Base-by-base conservation (phyloP, 2,329 filamentous ascomycete species). In the Aspergillus hiratsukae region DNA sequence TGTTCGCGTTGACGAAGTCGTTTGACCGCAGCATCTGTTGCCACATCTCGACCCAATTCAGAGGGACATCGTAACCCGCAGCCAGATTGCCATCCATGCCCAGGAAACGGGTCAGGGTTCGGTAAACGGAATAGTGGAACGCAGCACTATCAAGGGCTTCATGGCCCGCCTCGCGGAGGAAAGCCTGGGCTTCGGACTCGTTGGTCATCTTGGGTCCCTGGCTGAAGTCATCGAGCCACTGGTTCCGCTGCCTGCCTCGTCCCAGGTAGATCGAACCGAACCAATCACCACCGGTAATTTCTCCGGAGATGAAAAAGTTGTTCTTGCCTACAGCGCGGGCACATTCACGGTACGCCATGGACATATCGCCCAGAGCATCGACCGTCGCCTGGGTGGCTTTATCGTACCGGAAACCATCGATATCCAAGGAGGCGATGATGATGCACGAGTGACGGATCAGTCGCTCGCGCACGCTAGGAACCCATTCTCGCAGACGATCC, bases 361-460 rank as follows among this genome's bases (percentile, higher is more conserved):
- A 83, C 66, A 83, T 86, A 46, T 81, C 78, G 3, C 78, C 83
- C 58, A 84, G 75, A 0, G 83, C 78, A 63, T 87, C 85, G 2
- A 85, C 78, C 0, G 84, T 86, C 14, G 82, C 79, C 63, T 86
- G 83, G 19, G 83, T 80, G 1, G 83, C 84, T 69, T 87, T 87
- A 71, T 87, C 84, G 69, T 85, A 84, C 55, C 84, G 80, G 66
- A 84, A 86, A 0, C 84, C 85, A 64, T 87, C 84, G 52, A 87
- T 81, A 62, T 87, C 84, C 17, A 87, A 73, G 58, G 78, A 81
- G 19, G 75, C 68, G 54, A 87, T 84, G 46, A 82, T 76, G 67
- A 87, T 81, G 69, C 84, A 87, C 1, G 83, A 85, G 63, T 86
- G 84, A 48, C 80, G 80, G 61, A 82, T 79, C 57, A 87, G 74